Base-by-base conservation (phyloP, 2,329 filamentous ascomycete species). In the Emydomyces testavorans region DNA sequence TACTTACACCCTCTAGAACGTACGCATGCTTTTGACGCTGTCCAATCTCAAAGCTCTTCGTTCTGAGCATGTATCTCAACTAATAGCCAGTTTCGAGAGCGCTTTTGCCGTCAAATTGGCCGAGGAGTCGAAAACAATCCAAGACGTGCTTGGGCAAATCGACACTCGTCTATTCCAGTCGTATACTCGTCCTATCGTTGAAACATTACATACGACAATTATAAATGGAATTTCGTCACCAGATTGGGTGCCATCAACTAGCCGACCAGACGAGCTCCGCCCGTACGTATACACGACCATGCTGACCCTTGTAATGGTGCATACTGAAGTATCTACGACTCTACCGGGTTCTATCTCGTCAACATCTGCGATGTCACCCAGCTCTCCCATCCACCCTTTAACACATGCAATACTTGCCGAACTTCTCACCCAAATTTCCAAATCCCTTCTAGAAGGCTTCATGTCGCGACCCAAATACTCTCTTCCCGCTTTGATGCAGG, bases 51-150 rank as follows among this genome's bases (percentile, higher is more conserved):
- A 90, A 60, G 77, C 83, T 20, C 78, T 98, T 31, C 83, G 87
- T 50, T 75, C 80, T 20, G 81, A 92, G 53, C 78, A 90, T 26
- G 85, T 96, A 1, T 90, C 90, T 0, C 81, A 82, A 56, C 76
- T 98, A n/a, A 85, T 94, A 61, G 78, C 83, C 3, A 84, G 92
- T 60, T 98, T 96, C 60, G 92, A 98, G 63, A 88, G 85, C 42
- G 79, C 86, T 48, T 98, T 98, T 67, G 88, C 85, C 1, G 86
- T 96, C 53, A 93, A 93, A 61, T 76, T 98, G 51, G 93, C 88
- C 1, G 90, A 95, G 53, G 92, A 98, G 67, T 83, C 82, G 48
- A 90, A 90, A 64, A 92, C 85, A 0, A 90, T 98, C 60, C 82
- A 83, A 48, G 88, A 96, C 59, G 87, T 94, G 2, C 80, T 96